Base-by-base conservation (phyloP, 169 alveolate genomes). In the Ichthyophthirius multifiliis region DNA sequence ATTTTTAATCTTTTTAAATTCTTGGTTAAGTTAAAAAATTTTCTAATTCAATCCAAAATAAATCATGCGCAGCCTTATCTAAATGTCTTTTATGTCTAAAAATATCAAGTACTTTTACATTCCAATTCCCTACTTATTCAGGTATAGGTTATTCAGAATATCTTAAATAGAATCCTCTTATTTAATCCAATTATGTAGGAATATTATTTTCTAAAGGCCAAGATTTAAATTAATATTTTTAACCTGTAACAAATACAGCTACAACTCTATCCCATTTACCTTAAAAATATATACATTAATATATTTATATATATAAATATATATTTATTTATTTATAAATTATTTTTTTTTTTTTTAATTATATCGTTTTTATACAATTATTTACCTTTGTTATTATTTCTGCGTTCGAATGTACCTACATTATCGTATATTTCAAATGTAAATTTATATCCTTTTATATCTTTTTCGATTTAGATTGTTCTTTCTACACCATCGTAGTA, bases 201-300 rank as follows among this genome's bases (percentile, higher is more conserved):
- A 55, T 55, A 27, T 55, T 55, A 55, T 55, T 39, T 23, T 55
- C 71, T 55, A 27, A 27, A 55, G 71, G 71, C 71, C 71, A 55
- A 27, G 43, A 34, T 27, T 55, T 55, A 39, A 55, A 55, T 27
- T 55, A 39, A 55, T 55, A 55, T 27, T 55, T 55, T 55, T 55
- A 55, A 20, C 71, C 71, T 12, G 43, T 55, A 20, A 55, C 71
- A 27, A 55, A 55, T 3, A 55, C 71, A 20, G 43, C 71, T 3
- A 55, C 71, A 23, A 55, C 71, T 27, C 71, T 55, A 4, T 55
- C 71, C 71, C 71, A 55, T 55, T 55, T 55, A 20, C 43, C 23
- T 39, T 55, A 20, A 4, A 20, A 27, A 27, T 27, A 55, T n/a
- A n/a, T n/a, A n/a, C n/a, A n/a, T n/a, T n/a, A 55, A 16, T 20